phyloP scores from a whole-genome alignment of 257 asterid genomes.

The Misopates orontium region DNA sequence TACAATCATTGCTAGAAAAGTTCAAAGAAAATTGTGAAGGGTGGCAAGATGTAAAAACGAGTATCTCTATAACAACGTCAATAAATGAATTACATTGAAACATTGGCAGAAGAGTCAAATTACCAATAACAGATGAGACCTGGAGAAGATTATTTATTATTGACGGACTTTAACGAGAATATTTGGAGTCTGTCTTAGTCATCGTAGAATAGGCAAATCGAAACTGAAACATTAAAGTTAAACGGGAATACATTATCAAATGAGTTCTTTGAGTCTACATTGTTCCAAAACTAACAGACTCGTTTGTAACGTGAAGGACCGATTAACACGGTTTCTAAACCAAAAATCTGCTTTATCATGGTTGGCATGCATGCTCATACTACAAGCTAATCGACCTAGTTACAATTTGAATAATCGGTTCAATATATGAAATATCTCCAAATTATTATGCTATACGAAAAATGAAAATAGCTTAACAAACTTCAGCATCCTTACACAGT shows the following conservation, averaged over 20 bases:
- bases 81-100: neutral
- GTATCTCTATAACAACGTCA: constrained; percentile 1
- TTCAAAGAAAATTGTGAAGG: neutral
- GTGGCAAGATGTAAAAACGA: neutral
- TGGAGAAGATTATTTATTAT: neutral
- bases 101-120: neutral
- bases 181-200: neutral
- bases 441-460: neutral
- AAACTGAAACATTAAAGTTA: neutral
- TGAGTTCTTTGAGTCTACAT: constrained; percentile 4
- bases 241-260: neutral
- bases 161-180: neutral
- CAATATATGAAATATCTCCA: constrained; percentile 19
- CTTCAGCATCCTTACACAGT: constrained; percentile 63
- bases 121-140: constrained; percentile 1
- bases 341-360: constrained; percentile 10
- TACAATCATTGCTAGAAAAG: neutral
- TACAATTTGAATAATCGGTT: neutral
- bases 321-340: constrained; percentile 14
- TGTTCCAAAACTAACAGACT: constrained; percentile 4
- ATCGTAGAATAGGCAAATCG: neutral
- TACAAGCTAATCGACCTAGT: neutral
- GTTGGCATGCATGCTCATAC: constrained; percentile 3
- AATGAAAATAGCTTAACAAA: constrained; percentile 23
- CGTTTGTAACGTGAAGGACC: constrained; percentile 6